These are phyloP conservation scores for Cladophialophora bantiana DNA, from an alignment of 2,329 filamentous ascomycete species.

Conservation along the genomic window DNA sequence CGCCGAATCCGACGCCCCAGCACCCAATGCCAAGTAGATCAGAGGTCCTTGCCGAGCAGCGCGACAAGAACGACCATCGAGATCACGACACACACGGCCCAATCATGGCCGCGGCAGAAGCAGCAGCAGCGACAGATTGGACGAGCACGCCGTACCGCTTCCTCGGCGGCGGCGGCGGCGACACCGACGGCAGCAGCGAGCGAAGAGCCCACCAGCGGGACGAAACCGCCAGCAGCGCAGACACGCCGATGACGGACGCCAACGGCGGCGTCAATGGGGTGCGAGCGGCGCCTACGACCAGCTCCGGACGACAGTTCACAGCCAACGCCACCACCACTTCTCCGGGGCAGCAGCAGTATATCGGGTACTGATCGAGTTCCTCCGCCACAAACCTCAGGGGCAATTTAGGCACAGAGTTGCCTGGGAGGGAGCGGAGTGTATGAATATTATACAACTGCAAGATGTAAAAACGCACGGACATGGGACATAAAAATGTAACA, in stretches of 20 bases:
- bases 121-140: constrained; percentile 14
- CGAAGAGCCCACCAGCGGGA: neutral
- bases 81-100: neutral
- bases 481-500: too few species aligned
- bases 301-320: neutral
- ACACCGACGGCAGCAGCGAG: neutral
- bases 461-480: too few species aligned
- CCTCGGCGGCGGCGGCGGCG: constrained; percentile 5
- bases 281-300: neutral
- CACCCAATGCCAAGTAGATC: neutral
- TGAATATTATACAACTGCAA: too few species aligned
- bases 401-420: too few species aligned
- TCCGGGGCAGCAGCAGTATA: neutral
- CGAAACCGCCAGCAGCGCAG: neutral
- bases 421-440: too few species aligned
- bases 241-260: neutral
- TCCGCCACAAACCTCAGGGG: too few species aligned
- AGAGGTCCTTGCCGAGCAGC: neutral
- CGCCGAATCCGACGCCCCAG: neutral
- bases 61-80: neutral
- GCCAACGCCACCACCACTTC: neutral
- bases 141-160: constrained; percentile 23
- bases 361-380: neutral
- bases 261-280: neutral
- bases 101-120: neutral